These are phyloP conservation scores for Magnusiomyces fungicola DNA, from an alignment of 1,139 yeast genomes.

Conservation along the genomic window DNA sequence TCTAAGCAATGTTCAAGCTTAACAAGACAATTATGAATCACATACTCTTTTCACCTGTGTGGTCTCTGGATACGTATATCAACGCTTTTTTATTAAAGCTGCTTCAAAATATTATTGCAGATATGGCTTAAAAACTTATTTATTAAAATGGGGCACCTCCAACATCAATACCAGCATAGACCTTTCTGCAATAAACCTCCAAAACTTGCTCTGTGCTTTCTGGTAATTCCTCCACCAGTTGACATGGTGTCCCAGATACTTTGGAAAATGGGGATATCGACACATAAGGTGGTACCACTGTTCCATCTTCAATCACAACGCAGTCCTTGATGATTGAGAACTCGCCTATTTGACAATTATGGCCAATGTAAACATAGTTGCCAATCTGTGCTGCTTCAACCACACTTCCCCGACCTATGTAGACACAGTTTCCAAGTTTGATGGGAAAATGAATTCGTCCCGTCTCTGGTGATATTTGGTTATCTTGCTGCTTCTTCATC, in stretches of 20 bases:
- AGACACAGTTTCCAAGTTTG: constrained; percentile 52
- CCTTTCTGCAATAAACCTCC: constrained; percentile 29
- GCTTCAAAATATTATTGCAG: too few relatives aligned
- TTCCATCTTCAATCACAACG: constrained; percentile 43
- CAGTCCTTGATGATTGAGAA: constrained; percentile 55
- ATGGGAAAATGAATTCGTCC: constrained; percentile 30
- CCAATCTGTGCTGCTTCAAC: constrained; percentile 39
- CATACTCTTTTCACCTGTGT: too few relatives aligned
- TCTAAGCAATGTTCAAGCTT: too few relatives aligned
- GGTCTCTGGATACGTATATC: too few relatives aligned
- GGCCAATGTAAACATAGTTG: constrained; percentile 48
- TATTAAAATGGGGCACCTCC: constrained; percentile 12
- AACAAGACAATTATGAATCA: too few relatives aligned
- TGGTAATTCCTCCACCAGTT: constrained; percentile 27
- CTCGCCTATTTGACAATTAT: constrained; percentile 48
- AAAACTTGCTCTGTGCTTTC: constrained; percentile 32
- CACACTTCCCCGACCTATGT: constrained; percentile 40
- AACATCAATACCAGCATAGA: constrained; percentile 27
- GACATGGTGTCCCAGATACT: constrained; percentile 35
- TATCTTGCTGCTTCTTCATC: constrained; percentile 12
- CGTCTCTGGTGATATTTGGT: constrained; percentile 14
- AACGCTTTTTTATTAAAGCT: too few relatives aligned
- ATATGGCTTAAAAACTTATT: neutral
- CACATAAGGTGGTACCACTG: constrained; percentile 47
- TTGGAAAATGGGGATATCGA: constrained; percentile 56